phyloP scores from a whole-genome alignment of 345 rosid species.

The Camelina neglecta region DNA sequence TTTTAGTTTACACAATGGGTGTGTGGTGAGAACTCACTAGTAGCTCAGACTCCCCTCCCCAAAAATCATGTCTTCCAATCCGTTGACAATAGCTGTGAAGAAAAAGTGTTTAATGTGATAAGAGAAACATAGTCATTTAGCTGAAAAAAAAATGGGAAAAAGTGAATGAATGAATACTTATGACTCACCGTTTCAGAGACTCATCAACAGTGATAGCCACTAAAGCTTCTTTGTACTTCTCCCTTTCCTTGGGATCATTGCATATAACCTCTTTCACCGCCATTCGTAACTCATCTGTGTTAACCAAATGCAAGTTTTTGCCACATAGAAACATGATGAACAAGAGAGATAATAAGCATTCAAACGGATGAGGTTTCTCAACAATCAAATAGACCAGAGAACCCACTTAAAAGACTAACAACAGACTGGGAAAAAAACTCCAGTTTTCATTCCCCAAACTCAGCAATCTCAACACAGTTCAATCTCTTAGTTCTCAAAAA shows the following conservation, averaged over 20 bases:
- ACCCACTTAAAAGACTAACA: neutral
- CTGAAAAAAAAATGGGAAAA: neutral
- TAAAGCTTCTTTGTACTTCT: constrained; percentile 73
- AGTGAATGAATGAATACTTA: neutral
- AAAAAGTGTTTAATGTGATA: constrained; percentile 7
- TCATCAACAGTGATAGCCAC: constrained; percentile 82
- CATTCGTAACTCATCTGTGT: constrained; percentile 76
- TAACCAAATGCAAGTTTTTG: neutral
- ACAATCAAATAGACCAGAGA: too few species aligned
- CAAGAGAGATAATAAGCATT: too few species aligned
- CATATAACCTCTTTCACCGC: constrained; percentile 91
- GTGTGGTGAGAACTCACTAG: constrained; percentile 56
- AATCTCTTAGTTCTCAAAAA: neutral
- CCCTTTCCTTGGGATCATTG: constrained; percentile 61
- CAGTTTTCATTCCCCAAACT: neutral
- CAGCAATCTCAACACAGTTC: neutral
- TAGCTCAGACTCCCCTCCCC: constrained; percentile 98
- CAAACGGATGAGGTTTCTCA: too few species aligned
- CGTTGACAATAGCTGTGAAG: constrained; percentile 72
- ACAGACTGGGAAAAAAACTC: neutral
- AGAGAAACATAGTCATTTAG: constrained; percentile 4
- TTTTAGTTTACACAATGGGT: constrained; percentile 3
- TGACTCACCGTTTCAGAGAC: constrained; percentile 71
- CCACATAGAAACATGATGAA: neutral
- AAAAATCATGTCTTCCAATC: constrained; percentile 71